Evolutionary conservation across 768 basidiomycete genomes (phyloP).

Genomic region (Pleurotus tuoliensis): DNA sequence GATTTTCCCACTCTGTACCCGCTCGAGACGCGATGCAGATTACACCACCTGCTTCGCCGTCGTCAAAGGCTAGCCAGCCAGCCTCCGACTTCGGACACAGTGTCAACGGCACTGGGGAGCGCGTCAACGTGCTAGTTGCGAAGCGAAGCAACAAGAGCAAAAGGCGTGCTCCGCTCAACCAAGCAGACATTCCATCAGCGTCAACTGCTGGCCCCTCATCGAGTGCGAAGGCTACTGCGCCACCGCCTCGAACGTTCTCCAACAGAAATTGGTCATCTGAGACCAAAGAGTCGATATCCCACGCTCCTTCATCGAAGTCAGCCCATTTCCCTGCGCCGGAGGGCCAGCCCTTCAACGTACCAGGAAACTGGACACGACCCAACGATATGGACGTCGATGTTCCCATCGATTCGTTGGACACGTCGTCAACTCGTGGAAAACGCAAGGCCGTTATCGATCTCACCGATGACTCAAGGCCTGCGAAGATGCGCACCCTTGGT

Average conservation of each 20-base stretch:
- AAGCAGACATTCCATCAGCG: constrained; percentile 21
- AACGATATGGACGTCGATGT: constrained; percentile 51
- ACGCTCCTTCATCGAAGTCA: constrained; percentile 17
- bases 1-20: constrained; percentile 54
- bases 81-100: constrained; percentile 38
- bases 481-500: constrained; percentile 57
- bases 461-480: constrained; percentile 34
- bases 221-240: not conserved
- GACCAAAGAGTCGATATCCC: constrained; percentile 15
- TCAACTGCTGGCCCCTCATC: constrained; percentile 6
- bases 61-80: constrained; percentile 24
- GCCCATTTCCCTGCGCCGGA: constrained; percentile 45
- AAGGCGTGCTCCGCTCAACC: constrained; percentile 43
- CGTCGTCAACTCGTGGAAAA: constrained; percentile 37
- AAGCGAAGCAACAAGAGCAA: constrained; percentile 62
- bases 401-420: constrained; percentile 51
- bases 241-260: constrained; percentile 8
- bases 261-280: constrained; percentile 9
- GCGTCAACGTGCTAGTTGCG: constrained; percentile 70
- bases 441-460: constrained; percentile 40
- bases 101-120: constrained; percentile 45
- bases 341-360: constrained; percentile 44
- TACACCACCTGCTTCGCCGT: constrained; percentile 49
- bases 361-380: constrained; percentile 29
- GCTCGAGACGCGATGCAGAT: constrained; percentile 21